These are phyloP conservation scores for Macrolepiota fuliginosa DNA, from an alignment of 768 basidiomycete species.

Conservation along the genomic window DNA sequence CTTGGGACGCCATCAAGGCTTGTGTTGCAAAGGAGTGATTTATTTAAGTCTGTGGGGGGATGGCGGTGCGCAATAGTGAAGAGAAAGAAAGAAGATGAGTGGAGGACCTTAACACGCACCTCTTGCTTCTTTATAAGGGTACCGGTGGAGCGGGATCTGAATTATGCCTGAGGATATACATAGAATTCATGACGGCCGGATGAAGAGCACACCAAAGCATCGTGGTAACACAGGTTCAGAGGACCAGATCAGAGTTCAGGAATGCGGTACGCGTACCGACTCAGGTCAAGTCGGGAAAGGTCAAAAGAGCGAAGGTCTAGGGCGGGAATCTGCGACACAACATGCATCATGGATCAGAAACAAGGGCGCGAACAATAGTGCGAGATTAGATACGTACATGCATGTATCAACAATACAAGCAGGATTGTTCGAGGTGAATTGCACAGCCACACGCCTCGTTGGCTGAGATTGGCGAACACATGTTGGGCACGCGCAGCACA, in stretches of 20 bases:
- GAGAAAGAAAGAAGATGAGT: not conserved
- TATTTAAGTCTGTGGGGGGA: not conserved
- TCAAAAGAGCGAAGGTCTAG: not conserved
- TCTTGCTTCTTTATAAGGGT: conserved; percentile 2
- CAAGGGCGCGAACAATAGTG: not conserved
- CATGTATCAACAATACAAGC: not conserved
- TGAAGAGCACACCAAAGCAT: conserved; percentile 5
- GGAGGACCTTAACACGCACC: not conserved
- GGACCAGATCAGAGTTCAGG: not conserved
- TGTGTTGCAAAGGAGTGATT: not conserved
- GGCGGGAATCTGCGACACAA: not conserved
- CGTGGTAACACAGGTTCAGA: conserved; percentile 1
- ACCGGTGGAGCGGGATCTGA: not conserved
- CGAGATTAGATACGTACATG: conserved; percentile 9
- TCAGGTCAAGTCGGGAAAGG: not conserved
- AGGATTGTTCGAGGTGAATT: not conserved
- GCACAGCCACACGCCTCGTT: conserved; percentile 8
- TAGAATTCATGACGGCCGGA: not conserved
- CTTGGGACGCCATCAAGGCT: not conserved
- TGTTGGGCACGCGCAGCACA: not conserved
- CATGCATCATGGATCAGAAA: not conserved
- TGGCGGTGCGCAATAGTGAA: not conserved
- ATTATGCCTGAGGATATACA: not conserved
- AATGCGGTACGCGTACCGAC: not conserved
- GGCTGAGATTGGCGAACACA: not conserved